phyloP scores from a whole-genome alignment of 768 basidiomycete genomes.

The Pleurotus ostreatus region DNA sequence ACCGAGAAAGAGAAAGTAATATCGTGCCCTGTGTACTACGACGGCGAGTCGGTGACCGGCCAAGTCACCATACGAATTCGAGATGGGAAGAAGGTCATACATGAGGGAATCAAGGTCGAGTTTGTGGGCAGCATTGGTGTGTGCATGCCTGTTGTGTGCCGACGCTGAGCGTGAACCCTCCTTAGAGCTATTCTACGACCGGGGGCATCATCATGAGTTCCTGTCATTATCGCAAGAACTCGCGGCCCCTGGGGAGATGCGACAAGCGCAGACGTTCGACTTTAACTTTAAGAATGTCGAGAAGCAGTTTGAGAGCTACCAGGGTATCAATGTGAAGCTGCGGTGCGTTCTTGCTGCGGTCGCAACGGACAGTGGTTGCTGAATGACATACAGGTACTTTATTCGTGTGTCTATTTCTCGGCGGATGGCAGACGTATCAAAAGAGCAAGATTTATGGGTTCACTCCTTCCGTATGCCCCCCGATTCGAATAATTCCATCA shows the following conservation, averaged over 20 bases:
- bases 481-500: conserved; percentile 96
- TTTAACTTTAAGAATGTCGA: conserved; percentile 99
- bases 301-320: conserved; percentile 98
- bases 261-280: conserved; percentile 93
- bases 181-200: conserved; percentile 89
- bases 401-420: conserved; percentile 87
- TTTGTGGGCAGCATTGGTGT: conserved; percentile 93
- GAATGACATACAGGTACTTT: conserved; percentile 64
- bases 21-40: conserved; percentile 90
- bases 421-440: conserved; percentile 87
- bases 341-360: conserved; percentile 46
- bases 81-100: conserved; percentile 91
- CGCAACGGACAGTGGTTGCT: not conserved
- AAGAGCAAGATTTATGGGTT: conserved; percentile 96
- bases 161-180: conserved; percentile 4
- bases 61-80: conserved; percentile 85
- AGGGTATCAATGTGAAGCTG: conserved; percentile 97
- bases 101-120: conserved; percentile 97
- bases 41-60: conserved; percentile 89
- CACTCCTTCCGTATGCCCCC: conserved; percentile 99
- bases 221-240: conserved; percentile 93
- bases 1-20: conserved; percentile 81
- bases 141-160: conserved; percentile 17
- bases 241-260: conserved; percentile 94
- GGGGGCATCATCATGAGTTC: conserved; percentile 98